Conservation (phyloP, 495 filamentous ascomycete genomes). For the Xylaria bambusicola region DNA sequence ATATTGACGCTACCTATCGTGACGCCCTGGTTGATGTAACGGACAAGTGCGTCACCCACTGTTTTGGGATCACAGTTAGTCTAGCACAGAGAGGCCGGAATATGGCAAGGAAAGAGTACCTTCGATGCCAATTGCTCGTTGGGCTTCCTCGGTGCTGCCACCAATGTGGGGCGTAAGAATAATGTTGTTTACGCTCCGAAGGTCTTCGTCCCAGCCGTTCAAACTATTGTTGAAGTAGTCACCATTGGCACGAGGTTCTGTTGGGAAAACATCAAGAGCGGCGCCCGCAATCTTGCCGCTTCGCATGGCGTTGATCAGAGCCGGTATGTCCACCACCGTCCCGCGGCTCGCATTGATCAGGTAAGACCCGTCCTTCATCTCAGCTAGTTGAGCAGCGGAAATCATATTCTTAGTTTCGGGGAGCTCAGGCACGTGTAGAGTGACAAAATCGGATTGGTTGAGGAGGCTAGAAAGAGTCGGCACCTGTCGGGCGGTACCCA, state of each 20-base stretch:
- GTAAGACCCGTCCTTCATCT: conserved; percentile 92
- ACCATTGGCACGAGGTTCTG: conserved; percentile 90
- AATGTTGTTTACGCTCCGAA: conserved; percentile 84
- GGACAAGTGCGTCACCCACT: conserved; percentile 80
- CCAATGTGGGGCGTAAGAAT: conserved; percentile 97
- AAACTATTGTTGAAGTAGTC: conserved; percentile 89
- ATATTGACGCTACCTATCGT: conserved; percentile 94
- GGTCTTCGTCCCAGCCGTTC: conserved; percentile 83
- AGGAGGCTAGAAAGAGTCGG: conserved; percentile 75
- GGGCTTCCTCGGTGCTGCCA: conserved; percentile 96
- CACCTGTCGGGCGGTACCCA: conserved; percentile 85
- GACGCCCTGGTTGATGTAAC: conserved; percentile 90
- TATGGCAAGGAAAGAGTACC: conserved; percentile 27
- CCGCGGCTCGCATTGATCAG: conserved; percentile 95
- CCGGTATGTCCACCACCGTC: conserved; percentile 91
- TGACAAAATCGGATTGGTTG: conserved; percentile 82
- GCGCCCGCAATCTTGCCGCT: conserved; percentile 89
- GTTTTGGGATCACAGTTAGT: conserved; percentile 17
- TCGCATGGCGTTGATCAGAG: conserved; percentile 85
- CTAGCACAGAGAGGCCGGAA: neutral
- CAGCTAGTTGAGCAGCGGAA: conserved; percentile 67
- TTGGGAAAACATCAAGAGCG: conserved; percentile 93
- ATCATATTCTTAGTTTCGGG: conserved; percentile 93
- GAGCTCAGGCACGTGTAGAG: conserved; percentile 90
- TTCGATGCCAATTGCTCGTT: conserved; percentile 93